Conservation (phyloP, 2,329 filamentous ascomycete genomes). For the Chaetomium strumarium region DNA sequence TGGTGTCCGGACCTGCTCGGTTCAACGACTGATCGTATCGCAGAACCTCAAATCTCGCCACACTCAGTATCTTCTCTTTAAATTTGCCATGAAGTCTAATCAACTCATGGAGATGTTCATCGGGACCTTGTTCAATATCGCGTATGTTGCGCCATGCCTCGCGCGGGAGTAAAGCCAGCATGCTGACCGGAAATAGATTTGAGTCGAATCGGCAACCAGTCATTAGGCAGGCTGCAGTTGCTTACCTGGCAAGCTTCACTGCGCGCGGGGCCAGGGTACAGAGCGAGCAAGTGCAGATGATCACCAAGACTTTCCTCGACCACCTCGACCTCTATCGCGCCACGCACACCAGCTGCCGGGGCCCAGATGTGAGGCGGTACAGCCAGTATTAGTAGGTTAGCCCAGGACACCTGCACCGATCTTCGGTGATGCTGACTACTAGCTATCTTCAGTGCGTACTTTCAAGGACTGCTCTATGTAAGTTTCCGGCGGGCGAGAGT, state of each 20-base stretch:
- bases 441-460: slow-evolving; percentile 47
- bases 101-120: slow-evolving; percentile 77
- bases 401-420: background rate
- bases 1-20: background rate
- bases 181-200: slow-evolving; percentile 30
- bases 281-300: slow-evolving; percentile 67
- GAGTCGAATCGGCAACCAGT: slow-evolving; percentile 65
- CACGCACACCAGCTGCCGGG: slow-evolving; percentile 69
- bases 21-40: background rate
- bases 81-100: slow-evolving; percentile 80
- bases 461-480: slow-evolving; percentile 78
- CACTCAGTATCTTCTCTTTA: slow-evolving; percentile 92
- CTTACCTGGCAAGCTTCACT: slow-evolving; percentile 83
- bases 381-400: slow-evolving; percentile 62
- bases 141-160: slow-evolving; percentile 32
- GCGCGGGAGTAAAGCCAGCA: background rate
- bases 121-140: slow-evolving; percentile 66
- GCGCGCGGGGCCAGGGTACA: slow-evolving; percentile 81
- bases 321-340: slow-evolving; percentile 72
- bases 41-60: slow-evolving; percentile 62
- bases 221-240: slow-evolving; percentile 75
- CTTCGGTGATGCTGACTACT: background rate
- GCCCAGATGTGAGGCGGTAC: slow-evolving; percentile 80
- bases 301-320: slow-evolving; percentile 71
- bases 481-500: background rate